Conservation (phyloP, 108 stramenopile genomes). For the Cylindrotheca fusiformis region DNA sequence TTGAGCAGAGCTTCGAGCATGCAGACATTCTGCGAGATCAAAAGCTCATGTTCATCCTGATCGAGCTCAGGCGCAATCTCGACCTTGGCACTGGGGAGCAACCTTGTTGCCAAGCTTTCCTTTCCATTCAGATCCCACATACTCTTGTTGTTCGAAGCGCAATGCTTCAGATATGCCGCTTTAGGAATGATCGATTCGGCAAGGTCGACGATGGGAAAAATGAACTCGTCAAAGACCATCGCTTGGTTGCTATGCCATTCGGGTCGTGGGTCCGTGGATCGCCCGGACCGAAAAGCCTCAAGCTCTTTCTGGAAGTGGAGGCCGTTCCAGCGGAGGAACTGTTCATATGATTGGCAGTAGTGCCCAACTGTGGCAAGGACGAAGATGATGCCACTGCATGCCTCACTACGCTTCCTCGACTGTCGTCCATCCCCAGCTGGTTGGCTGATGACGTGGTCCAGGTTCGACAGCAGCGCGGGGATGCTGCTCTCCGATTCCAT, state of each 20-base stretch:
- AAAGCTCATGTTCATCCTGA: background rate
- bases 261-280: background rate
- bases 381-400: background rate
- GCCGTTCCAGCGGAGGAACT: background rate
- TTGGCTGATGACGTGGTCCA: background rate
- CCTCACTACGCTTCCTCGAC: background rate
- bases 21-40: constrained; percentile 5
- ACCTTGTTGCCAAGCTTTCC: background rate
- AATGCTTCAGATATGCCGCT: background rate
- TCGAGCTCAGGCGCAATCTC: background rate
- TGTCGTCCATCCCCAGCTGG: background rate
- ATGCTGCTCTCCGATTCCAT: background rate
- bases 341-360: background rate
- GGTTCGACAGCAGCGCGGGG: background rate
- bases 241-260: background rate
- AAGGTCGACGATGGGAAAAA: background rate
- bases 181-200: background rate
- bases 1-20: constrained; percentile 2
- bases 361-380: background rate
- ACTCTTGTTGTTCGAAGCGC: background rate
- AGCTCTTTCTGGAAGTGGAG: too few relatives aligned
- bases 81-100: background rate
- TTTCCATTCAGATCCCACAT: background rate
- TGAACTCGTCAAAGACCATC: background rate
- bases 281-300: background rate